Evolutionary conservation across 140 eudicot genomes (phyloP), one percentile per base, ranked within the genome.

Genomic region (Senecio squalidus): DNA sequence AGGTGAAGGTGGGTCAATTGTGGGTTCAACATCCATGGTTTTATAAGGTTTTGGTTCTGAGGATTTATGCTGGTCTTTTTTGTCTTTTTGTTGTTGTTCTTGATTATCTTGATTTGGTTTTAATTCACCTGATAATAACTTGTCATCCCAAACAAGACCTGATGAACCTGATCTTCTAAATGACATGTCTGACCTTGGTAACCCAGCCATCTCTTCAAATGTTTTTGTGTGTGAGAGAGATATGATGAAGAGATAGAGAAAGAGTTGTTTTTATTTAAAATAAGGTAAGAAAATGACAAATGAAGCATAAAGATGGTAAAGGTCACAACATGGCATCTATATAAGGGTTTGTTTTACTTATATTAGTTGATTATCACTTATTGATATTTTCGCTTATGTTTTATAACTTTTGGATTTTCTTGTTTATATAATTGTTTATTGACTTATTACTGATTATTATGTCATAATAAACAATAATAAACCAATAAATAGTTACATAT

Each of bases 131-230:
- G 84, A 76, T 40, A 79, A 62, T 0, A 67, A 10, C 68, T 80
- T 82, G 36, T 82, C 95, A 68, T 86, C 95, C 95, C 95, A 86
- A 2, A 86, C 81, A 60, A 86, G 66, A 52, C 95, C 92, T 26
- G 95, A 86, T 54, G 95, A 86, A 9, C 95, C 95, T 69, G 85
- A 82, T 70, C 95, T 82, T 76, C 88, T 86, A 44, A 82, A 86
- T 28, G 95, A 79, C 30, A 77, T 58, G 44, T 80, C 88, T 36
- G 95, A 86, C 76, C 95, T 82, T 55, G 78, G 75, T 60, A 82
- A 66, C 0, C 75, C 94, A 20, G 58, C 80, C 95, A 82, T 78
- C 16, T 49, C 24, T 62, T 18, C 18, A 44, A 71, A 50, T 52
- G 55, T 4, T n/a, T 44, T 0, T 46, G 44, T 9, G 43, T 4